Conservation (phyloP, 176 grass and related monocot genomes). For the Cenchrus americanus region DNA sequence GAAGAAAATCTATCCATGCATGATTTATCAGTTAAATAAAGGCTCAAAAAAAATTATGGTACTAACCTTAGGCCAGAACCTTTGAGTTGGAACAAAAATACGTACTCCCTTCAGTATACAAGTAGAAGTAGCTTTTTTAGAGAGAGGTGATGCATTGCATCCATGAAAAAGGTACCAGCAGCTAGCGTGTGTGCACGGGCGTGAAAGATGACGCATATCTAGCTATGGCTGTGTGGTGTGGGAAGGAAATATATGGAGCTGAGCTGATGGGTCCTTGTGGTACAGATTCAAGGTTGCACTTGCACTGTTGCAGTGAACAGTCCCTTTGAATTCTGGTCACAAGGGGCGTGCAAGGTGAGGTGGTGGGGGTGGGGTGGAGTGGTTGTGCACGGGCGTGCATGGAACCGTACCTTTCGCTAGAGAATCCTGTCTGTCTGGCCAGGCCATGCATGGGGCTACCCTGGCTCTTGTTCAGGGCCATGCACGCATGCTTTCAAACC, state of each 20-base stretch:
- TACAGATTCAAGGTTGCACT: conserved; percentile 49
- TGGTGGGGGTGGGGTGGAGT: conserved; percentile 24
- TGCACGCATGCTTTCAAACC: conserved; percentile 45
- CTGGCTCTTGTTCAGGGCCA: conserved; percentile 41
- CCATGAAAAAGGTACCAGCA: conserved; percentile 15
- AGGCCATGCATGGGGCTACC: conserved; percentile 43
- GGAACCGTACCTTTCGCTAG: conserved; percentile 61
- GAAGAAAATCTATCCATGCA: background rate
- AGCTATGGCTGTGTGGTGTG: background rate
- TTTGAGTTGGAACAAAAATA: background rate
- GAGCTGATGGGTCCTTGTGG: conserved; percentile 44
- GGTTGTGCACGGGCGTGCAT: conserved; percentile 63
- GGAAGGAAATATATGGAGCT: conserved; percentile 33
- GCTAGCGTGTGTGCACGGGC: background rate
- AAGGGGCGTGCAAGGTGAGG: conserved; percentile 29
- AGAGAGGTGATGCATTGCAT: conserved; percentile 1
- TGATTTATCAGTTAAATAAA: background rate
- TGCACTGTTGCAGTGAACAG: conserved; percentile 56
- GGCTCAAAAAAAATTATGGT: background rate
- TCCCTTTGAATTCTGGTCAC: conserved; percentile 74
- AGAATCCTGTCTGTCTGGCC: conserved; percentile 55
- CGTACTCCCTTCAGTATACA: background rate
- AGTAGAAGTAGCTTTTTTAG: background rate
- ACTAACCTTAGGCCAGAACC: background rate
- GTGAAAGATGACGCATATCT: conserved; percentile 27